Conservation (phyloP, 1,139 yeast species). For the Yamadazyma triangularis region DNA sequence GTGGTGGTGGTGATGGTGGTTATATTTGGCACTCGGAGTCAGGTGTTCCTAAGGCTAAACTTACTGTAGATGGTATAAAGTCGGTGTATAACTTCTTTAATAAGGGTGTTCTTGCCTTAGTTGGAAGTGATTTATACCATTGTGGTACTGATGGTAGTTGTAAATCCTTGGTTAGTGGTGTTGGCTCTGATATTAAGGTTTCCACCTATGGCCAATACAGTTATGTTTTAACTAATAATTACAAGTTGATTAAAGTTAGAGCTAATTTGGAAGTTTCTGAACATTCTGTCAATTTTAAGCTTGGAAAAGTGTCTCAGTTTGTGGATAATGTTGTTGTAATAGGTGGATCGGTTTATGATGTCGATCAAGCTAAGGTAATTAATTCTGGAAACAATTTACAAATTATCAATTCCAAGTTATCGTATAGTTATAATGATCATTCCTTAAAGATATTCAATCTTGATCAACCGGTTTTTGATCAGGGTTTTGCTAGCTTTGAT, state of each 20-base stretch:
- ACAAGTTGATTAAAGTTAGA: slow-evolving; percentile 9
- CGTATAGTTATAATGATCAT: slow-evolving; percentile 6
- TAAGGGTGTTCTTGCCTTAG: background rate
- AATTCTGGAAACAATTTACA: slow-evolving; percentile 3
- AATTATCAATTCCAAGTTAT: slow-evolving; percentile 2
- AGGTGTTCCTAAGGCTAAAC: background rate
- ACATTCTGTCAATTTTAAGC: slow-evolving; percentile 1
- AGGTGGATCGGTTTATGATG: slow-evolving; percentile 4
- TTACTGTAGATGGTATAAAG: too few species aligned
- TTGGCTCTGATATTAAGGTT: slow-evolving; percentile 4
- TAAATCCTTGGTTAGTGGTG: background rate
- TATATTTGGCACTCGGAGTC: too few species aligned
- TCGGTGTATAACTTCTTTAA: background rate
- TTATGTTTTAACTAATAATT: slow-evolving; percentile 12
- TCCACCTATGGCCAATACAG: slow-evolving; percentile 7
- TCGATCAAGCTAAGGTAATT: slow-evolving; percentile 3
- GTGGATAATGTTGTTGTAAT: slow-evolving; percentile 15
- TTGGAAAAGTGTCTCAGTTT: slow-evolving; percentile 13
- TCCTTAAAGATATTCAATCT: slow-evolving; percentile 5
- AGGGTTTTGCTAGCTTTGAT: slow-evolving; percentile 3
- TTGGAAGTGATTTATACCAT: background rate
- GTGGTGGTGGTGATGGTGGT: too few species aligned
- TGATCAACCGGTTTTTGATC: slow-evolving; percentile 3
- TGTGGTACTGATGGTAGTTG: background rate
- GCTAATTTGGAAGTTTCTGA: slow-evolving; percentile 5